A percentile compares a stretch with the other conserved stretches of the same genome.
Evolutionary conservation across 2,329 filamentous ascomycete species (phyloP).

Genomic region (Coniosporium tulheliwenetii): DNA sequence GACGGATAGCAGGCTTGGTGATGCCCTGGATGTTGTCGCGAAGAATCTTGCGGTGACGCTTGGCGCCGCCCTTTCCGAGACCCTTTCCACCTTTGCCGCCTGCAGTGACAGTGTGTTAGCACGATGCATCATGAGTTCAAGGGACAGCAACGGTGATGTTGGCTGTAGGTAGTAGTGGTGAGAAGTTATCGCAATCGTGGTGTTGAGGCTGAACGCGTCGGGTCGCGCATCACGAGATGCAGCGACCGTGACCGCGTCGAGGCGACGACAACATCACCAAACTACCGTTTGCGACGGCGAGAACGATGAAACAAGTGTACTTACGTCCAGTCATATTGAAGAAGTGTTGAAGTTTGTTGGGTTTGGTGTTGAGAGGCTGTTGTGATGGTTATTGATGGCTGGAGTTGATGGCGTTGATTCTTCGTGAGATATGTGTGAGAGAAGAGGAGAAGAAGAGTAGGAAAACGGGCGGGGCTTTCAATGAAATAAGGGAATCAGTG

Average conservation of each 20-base stretch:
- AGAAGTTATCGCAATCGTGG: neutral
- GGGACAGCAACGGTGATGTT: constrained; percentile 4
- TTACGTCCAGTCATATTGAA: constrained; percentile 29
- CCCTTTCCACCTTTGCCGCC: constrained; percentile 40
- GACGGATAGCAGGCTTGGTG: constrained; percentile 37
- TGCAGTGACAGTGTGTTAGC: constrained; percentile 18
- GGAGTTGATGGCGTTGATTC: neutral
- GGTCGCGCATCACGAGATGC: neutral
- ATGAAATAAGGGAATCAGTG: neutral
- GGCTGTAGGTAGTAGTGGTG: constrained; percentile 7
- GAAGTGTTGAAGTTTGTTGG: constrained; percentile 11
- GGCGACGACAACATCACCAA: constrained; percentile 3
- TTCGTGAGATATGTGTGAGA: neutral
- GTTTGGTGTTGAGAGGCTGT: constrained; percentile 1
- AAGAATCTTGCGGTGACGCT: constrained; percentile 39
- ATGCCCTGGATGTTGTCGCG: constrained; percentile 41
- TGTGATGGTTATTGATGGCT: constrained; percentile 1
- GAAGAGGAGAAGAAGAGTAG: neutral
- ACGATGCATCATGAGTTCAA: constrained; percentile 9
- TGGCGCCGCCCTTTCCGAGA: constrained; percentile 38
- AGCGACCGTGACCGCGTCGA: constrained; percentile 2
- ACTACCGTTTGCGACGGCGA: constrained; percentile 5
- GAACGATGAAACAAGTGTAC: constrained; percentile 10
- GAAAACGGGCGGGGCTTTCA: neutral
- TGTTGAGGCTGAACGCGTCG: constrained; percentile 11